Evolutionary conservation across 106 monocot genomes (phyloP), one percentile per base, ranked within the genome.

Genomic region (Acorus calamus): DNA sequence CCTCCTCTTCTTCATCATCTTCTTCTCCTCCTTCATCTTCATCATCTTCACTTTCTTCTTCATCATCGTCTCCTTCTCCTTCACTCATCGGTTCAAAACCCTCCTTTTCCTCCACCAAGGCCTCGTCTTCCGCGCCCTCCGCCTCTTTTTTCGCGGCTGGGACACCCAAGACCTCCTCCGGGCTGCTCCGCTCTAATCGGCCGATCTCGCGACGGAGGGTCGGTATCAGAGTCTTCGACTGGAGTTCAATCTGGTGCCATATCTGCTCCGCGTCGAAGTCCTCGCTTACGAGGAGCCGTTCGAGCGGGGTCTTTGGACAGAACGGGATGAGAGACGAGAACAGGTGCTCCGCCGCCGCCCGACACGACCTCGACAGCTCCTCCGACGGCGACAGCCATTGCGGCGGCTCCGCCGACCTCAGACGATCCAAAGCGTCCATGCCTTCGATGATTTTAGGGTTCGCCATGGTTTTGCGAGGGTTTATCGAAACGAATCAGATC

Each of bases 241-340:
- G 59, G 46, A 84, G 72, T 11, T 94, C 86, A 59, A 94, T 79
- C 83, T 94, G 93, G 52, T 68, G 69, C 93, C 93, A 94, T 65
- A 96, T 87, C 78, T 90, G 93, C 80, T 90, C 96, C 9, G 87
- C 87, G 53, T 91, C 96, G 57, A 91, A 98, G 52, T 11, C 59
- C 5, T 82, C 84, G 41, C 70, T 82, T n/a, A 54, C 71, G 57
- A 90, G 66, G 47, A 96, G 84, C 6, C 47, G 61, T 10, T 82
- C 80, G 42, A 96, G 46, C 2, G 90, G 82, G 8, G 78, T 66
- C 46, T 85, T 78, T 4, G 84, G 76, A 44, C 70, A 82, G 50
- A 60, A 75, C 42, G 84, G 76, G 14, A 80, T 14, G 43, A 90
- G 80, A 2, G 78, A 80, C 28, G 78, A 74, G 74, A 71, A 90